phyloP scores from a whole-genome alignment of 208 protist species.

The Leishmania gerbilli region DNA sequence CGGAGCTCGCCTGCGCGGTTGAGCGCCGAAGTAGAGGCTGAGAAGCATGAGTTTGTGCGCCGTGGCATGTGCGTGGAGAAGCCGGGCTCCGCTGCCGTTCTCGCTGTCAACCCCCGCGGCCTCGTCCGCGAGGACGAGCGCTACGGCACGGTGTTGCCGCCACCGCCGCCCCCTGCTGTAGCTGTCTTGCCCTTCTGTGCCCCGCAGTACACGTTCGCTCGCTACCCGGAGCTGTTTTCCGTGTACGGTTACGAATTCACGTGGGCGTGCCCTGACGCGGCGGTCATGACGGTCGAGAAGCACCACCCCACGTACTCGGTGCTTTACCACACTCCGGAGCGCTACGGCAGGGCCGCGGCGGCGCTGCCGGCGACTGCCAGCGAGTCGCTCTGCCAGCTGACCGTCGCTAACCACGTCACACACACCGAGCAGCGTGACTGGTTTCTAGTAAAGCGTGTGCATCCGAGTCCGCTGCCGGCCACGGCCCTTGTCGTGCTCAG shows the following conservation, averaged over 20 bases:
- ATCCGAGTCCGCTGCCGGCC: conserved; percentile 41
- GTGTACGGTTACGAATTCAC: conserved; percentile 76
- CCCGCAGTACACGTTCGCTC: conserved; percentile 68
- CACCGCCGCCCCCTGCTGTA: conserved; percentile 48
- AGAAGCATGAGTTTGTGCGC: conserved; percentile 53
- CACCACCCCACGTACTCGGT: conserved; percentile 50
- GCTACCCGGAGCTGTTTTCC: conserved; percentile 62
- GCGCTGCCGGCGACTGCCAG: conserved; percentile 13
- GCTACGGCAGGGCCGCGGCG: conserved; percentile 1
- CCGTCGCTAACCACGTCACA: conserved; percentile 68
- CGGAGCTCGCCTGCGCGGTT: conserved; percentile 25
- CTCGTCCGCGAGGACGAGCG: conserved; percentile 47
- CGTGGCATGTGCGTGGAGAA: conserved; percentile 67
- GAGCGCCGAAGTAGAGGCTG: conserved; percentile 33
- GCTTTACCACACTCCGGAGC: conserved; percentile 44
- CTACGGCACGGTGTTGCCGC: conserved; percentile 35
- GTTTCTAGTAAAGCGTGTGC: conserved; percentile 71
- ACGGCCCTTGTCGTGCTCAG: conserved; percentile 57
- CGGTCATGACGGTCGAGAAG: conserved; percentile 42
- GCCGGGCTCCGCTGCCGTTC: conserved; percentile 40
- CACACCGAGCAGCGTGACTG: conserved; percentile 53
- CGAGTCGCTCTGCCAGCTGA: conserved; percentile 55
- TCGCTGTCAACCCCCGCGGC: conserved; percentile 64
- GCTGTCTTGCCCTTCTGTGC: conserved; percentile 76
- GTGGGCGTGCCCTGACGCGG: conserved; percentile 49